Conservation (phyloP, 2,329 filamentous ascomycete species). For the Microdochium trichocladiopsis region DNA sequence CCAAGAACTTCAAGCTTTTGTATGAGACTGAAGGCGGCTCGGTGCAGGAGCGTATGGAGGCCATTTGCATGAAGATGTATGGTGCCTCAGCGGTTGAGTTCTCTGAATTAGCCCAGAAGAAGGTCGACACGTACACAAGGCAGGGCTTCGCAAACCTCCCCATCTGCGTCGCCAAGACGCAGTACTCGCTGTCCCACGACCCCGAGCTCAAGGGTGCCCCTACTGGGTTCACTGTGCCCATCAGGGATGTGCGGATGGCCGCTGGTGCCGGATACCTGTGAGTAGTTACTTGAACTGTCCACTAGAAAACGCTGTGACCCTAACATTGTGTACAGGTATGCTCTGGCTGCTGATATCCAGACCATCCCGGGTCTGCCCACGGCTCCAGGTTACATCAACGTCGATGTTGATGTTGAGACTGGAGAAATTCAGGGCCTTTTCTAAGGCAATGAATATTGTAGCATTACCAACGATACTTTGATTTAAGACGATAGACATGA, state of each 20-base stretch:
- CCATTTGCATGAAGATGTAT: slow-evolving; percentile 90
- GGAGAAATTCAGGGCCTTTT: slow-evolving; percentile 86
- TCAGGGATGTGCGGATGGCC: slow-evolving; percentile 88
- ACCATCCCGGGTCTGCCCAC: slow-evolving; percentile 95
- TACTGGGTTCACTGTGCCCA: slow-evolving; percentile 88
- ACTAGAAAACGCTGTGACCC: slow-evolving; percentile 10
- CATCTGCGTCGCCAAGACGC: slow-evolving; percentile 96
- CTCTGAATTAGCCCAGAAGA: slow-evolving; percentile 88
- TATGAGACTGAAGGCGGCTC: slow-evolving; percentile 68
- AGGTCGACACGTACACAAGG: slow-evolving; percentile 88
- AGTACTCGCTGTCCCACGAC: slow-evolving; percentile 94
- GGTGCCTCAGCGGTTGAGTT: slow-evolving; percentile 86
- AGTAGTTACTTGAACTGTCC: slow-evolving; percentile 25
- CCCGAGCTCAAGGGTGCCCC: slow-evolving; percentile 91
- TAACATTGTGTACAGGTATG: slow-evolving; percentile 56
- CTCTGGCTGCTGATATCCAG: slow-evolving; percentile 93
- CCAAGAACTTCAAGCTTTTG: slow-evolving; percentile 81
- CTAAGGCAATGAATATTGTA: slow-evolving; percentile 35
- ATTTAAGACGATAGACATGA: too few relatives aligned
- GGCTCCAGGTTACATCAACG: slow-evolving; percentile 90
- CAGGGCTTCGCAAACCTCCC: slow-evolving; percentile 91
- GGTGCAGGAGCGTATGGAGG: slow-evolving; percentile 84
- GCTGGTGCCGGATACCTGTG: slow-evolving; percentile 88
- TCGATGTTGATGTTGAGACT: slow-evolving; percentile 77
- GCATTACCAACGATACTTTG: too few relatives aligned